Evolutionary conservation across 768 basidiomycete species (phyloP), one percentile per base, ranked within the genome.

Genomic region (Tricholoma bakamatsutake): DNA sequence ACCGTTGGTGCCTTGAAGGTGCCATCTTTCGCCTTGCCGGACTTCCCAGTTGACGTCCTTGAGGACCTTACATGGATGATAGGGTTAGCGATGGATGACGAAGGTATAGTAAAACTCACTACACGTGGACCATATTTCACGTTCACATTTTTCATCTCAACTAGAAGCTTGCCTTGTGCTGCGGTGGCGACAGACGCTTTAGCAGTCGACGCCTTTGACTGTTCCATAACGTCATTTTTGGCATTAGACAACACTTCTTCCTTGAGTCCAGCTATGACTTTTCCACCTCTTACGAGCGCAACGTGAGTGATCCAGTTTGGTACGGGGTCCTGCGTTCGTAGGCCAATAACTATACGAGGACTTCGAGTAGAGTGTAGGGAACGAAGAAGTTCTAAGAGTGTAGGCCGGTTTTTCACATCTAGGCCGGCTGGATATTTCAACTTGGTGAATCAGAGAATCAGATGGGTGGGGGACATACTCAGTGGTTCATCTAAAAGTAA

Each of bases 401-500:
- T 70, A 1, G 78, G 76, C 12, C 91, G 80, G 4, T 78, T 84
- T 12, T 76, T 60, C 3, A 75, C 72, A 61, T 95, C 93, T 12
- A 95, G 73, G 0, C 93, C 93, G 58, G 93, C 92, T 93, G 54
- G n/a, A 28, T 3, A 6, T 51, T 53, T 33, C 39, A 35, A 43
- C 18, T 11, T 42, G 27, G 46, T 48, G 30, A 4, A 15, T 39
- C 37, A 11, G 31, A 15, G 35, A 43, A 35, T 47, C 57, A 18
- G 33, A 43, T 40, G 50, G 4, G 46, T 6, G 42, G 49, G n/a
- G 35, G 6, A 76, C 85, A 55, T 60, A 93, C 92, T 92, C 35
- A 93, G 74, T 0, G 94, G 95, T 67, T 98, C 96, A 58, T 97
- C 94, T n/a, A 98, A 76, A 6, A 98, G 69, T 21, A 98, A 66